A percentile compares a stretch with the other conserved stretches of the same genome.
Conservation (phyloP, 139 green algal genomes). For the Tetraselmis striata region DNA sequence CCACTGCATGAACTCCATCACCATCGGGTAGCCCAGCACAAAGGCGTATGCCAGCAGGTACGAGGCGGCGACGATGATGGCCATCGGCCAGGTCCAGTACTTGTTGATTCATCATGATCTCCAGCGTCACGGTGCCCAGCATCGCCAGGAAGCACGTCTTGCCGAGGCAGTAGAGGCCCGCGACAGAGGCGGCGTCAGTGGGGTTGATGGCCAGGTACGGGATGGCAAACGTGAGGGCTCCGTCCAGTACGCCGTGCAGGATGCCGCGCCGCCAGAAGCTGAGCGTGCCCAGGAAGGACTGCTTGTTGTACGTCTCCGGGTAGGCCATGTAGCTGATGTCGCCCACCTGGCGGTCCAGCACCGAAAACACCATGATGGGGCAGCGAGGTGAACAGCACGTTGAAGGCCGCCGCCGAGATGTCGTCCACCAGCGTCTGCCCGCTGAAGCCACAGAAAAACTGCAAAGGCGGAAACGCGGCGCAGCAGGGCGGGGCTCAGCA, state of each 20-base stretch:
- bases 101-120: slow-evolving; percentile 51
- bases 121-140: slow-evolving; percentile 53
- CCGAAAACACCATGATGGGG: slow-evolving; percentile 48
- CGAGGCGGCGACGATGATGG: slow-evolving; percentile 38
- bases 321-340: background rate
- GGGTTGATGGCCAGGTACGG: slow-evolving; percentile 28
- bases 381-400: slow-evolving; percentile 66
- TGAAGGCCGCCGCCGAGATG: slow-evolving; percentile 44
- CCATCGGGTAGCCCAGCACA: slow-evolving; percentile 47
- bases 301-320: slow-evolving; percentile 47
- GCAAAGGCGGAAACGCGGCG: too few relatives aligned
- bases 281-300: slow-evolving; percentile 28
- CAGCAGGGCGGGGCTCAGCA: too few relatives aligned
- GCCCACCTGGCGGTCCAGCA: slow-evolving; percentile 42
- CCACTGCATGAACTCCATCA: slow-evolving; percentile 28
- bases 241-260: slow-evolving; percentile 31
- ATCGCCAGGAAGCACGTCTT: slow-evolving; percentile 43
- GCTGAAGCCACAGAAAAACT: slow-evolving; percentile 2
- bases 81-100: slow-evolving; percentile 64
- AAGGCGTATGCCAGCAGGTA: slow-evolving; percentile 62
- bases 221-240: slow-evolving; percentile 43
- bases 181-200: slow-evolving; percentile 25
- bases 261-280: slow-evolving; percentile 55
- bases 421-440: slow-evolving; percentile 31
- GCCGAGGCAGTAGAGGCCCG: slow-evolving; percentile 51